A percentile compares a stretch with the other conserved stretches of the same genome.
Conservation (phyloP, 257 asterid species). For the Primulina huaijiensis region DNA sequence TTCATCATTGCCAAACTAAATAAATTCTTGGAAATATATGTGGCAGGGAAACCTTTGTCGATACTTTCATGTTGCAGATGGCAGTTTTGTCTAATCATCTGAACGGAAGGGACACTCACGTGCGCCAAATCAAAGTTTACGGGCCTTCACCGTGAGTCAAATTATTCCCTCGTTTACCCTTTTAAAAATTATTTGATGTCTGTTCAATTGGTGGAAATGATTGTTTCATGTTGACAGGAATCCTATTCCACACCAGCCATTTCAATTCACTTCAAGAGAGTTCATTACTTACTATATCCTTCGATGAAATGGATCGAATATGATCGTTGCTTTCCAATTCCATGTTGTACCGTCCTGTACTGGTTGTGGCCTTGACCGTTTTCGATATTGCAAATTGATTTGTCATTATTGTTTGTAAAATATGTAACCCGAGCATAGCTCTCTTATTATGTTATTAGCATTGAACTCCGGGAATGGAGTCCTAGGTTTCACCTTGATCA, state of each 20-base stretch:
- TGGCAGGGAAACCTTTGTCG: constrained; percentile 89
- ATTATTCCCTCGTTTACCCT: constrained; percentile 4
- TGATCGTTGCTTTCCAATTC: neutral
- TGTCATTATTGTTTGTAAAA: neutral
- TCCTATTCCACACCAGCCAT: constrained; percentile 82
- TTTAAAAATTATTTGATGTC: neutral
- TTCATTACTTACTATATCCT: constrained; percentile 70
- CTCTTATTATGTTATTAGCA: neutral
- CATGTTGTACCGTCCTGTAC: neutral
- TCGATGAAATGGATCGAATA: constrained; percentile 45
- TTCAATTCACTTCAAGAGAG: constrained; percentile 87
- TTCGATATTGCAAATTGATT: neutral
- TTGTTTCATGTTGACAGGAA: constrained; percentile 53
- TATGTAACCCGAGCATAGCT: neutral
- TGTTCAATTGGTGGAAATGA: constrained; percentile 3
- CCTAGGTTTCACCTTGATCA: neutral
- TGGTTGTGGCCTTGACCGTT: neutral
- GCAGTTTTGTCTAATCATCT: constrained; percentile 80
- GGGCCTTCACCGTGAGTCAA: constrained; percentile 83
- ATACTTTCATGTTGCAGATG: constrained; percentile 94
- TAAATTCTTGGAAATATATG: constrained; percentile 23
- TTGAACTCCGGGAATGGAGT: neutral
- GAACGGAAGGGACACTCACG: constrained; percentile 90
- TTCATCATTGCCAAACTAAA: constrained; percentile 11
- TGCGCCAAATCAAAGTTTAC: constrained; percentile 91